Base-by-base conservation (phyloP, 768 basidiomycete species). In the Panaeolus papilionaceus region DNA sequence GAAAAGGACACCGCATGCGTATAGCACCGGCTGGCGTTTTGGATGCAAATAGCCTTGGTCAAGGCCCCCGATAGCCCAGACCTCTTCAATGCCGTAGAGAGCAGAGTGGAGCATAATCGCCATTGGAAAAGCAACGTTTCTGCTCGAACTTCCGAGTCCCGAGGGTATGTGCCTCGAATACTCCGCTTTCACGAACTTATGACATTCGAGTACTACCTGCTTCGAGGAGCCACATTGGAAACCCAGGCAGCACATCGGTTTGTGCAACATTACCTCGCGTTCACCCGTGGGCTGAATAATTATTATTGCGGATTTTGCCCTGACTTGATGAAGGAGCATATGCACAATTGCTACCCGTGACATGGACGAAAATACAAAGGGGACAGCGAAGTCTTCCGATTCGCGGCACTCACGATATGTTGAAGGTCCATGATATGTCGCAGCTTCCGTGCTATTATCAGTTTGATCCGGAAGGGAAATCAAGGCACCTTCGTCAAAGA, bases 401-500 rank as follows among this genome's bases (percentile, higher is more conserved):
- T 12, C n/a, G 8, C 7, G 10, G 33, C 0, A 33, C 54, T 16
- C 54, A 16, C 54, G 37, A 2, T 58, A 33, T 58, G 54, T 58
- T 58, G 28, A 58, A 33, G 33, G 54, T 26, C 12, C 54, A 33
- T 58, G 54, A 33, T 58, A 37, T 12, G 28, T 33, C 28, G 28
- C 28, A 58, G 54, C 26, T 58, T 37, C 28, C 54, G 54, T 58
- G 54, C 54, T 58, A 58, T 58, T 58, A 33, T 58, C 11, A 58
- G 26, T 26, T 58, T 58, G 54, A 58, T 58, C 54, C 54, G 54
- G 54, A 28, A 28, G 26, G 26, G 28, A 14, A 58, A 58, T 58
- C 54, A 37, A 58, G 54, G 54, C 28, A 58, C 54, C 20, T 16
- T 58, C 33, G 28, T 58, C 54, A 58, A 33, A 58, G 54, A 58